These are phyloP conservation scores for Benincasa hispida DNA, from an alignment of 306 rosid genomes.

Conservation along the genomic window DNA sequence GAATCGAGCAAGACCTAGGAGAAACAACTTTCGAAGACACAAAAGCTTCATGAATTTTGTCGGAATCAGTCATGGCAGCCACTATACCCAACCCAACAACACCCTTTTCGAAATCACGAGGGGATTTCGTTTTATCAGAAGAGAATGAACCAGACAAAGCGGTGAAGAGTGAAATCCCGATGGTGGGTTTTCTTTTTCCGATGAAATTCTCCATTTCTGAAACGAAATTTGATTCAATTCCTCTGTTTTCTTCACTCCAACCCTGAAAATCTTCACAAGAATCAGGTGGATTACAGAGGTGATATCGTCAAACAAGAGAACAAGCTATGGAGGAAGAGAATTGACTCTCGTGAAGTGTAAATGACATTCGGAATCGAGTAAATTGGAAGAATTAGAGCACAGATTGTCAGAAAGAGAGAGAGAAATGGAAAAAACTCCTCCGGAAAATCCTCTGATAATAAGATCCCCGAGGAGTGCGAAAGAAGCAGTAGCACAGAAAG, in stretches of 20 bases:
- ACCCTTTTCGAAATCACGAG: conserved; percentile 34
- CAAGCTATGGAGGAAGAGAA: not conserved
- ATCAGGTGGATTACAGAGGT: not conserved
- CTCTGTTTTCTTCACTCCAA: not conserved
- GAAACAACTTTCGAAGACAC: conserved; percentile 9
- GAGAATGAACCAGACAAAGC: conserved; percentile 31
- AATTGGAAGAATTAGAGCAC: not conserved
- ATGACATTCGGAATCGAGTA: conserved; percentile 8
- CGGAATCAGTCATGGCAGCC: conserved; percentile 50
- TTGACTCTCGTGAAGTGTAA: not conserved
- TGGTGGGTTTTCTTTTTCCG: conserved; percentile 23
- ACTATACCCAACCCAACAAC: conserved; percentile 64
- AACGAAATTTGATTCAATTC: not conserved
- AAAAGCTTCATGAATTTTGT: conserved; percentile 6
- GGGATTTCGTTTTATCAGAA: conserved; percentile 23
- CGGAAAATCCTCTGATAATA: not conserved
- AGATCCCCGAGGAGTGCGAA: not conserved
- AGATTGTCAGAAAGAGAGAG: not conserved
- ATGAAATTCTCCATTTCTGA: conserved; percentile 20
- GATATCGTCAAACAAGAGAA: not conserved
- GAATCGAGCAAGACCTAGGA: conserved; percentile 36
- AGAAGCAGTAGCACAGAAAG: not conserved
- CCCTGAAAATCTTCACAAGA: not conserved
- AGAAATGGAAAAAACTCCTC: too few species aligned
- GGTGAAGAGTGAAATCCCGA: conserved; percentile 28